A percentile compares a stretch with the other conserved stretches of the same genome.
phyloP scores from a whole-genome alignment of 2,329 filamentous ascomycete species.

The Whalleya microplaca region DNA sequence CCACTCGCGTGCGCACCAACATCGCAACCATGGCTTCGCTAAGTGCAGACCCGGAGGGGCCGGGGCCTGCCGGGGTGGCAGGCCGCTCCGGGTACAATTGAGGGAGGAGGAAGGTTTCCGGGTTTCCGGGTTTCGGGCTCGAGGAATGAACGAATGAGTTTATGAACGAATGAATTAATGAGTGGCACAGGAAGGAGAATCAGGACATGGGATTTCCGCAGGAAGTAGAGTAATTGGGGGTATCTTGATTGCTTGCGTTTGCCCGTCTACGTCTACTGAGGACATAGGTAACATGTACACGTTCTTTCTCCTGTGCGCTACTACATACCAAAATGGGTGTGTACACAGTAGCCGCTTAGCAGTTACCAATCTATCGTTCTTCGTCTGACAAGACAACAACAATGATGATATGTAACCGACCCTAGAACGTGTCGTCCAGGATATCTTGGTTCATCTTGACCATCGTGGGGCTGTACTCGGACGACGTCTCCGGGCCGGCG shows the following conservation, averaged over 20 bases:
- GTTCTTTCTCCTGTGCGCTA: no score
- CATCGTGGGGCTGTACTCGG: conserved; percentile 66
- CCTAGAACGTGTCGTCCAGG: conserved; percentile 64
- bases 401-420: neutral
- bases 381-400: neutral
- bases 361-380: neutral
- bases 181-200: neutral
- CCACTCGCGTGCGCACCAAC: neutral
- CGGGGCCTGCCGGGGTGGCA: neutral
- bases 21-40: conserved; percentile 5
- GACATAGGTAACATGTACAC: no score
- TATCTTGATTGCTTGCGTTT: conserved; percentile 2
- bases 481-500: conserved; percentile 58
- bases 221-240: neutral
- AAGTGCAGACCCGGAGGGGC: neutral
- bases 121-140: neutral
- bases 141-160: neutral
- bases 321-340: no score
- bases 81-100: neutral
- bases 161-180: no score
- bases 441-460: conserved; percentile 67
- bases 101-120: neutral
- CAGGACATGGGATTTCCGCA: neutral
- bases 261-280: neutral
- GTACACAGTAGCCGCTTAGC: no score